phyloP scores from a whole-genome alignment of 2,329 filamentous ascomycete species.

The Hirsutella minnesotensis region DNA sequence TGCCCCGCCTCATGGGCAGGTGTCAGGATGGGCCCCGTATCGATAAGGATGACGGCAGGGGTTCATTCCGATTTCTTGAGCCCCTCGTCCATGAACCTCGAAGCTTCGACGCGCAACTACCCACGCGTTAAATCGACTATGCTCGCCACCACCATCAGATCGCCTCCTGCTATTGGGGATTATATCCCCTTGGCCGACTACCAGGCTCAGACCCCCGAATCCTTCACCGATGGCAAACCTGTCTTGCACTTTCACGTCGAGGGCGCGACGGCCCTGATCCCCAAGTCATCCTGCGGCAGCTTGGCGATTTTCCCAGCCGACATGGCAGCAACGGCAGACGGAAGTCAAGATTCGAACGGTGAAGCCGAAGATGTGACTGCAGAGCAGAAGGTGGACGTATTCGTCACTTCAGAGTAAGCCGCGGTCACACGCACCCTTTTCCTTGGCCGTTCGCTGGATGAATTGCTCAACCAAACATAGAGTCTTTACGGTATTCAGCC shows the following conservation, averaged over 20 bases:
- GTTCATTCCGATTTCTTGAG: no score
- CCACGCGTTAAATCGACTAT: slow-evolving; percentile 10
- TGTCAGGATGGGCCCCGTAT: neutral
- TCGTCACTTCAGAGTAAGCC: slow-evolving; percentile 44
- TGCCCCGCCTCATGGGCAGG: neutral
- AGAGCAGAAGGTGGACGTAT: slow-evolving; percentile 41
- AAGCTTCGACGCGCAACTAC: no score
- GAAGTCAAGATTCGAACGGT: slow-evolving; percentile 7
- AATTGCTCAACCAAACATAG: slow-evolving; percentile 10
- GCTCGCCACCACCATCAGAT: slow-evolving; percentile 43
- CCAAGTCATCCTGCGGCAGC: slow-evolving; percentile 38
- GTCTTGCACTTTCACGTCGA: slow-evolving; percentile 54
- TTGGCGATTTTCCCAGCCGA: slow-evolving; percentile 42
- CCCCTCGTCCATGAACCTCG: no score
- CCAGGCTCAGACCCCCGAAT: slow-evolving; percentile 58
- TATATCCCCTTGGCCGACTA: slow-evolving; percentile 58
- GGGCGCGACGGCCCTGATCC: slow-evolving; percentile 45
- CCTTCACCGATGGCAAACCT: slow-evolving; percentile 60
- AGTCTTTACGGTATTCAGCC: slow-evolving; percentile 51
- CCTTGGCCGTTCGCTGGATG: neutral
- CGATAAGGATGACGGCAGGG: no score
- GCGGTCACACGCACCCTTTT: neutral
- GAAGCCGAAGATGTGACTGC: slow-evolving; percentile 22
- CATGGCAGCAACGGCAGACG: slow-evolving; percentile 15
- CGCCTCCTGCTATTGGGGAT: slow-evolving; percentile 42